Percentiles rank a stretch among this genome's conserved stretches.
Conservation (phyloP, 1,139 yeast genomes). For the Yamadazyma oceani region DNA sequence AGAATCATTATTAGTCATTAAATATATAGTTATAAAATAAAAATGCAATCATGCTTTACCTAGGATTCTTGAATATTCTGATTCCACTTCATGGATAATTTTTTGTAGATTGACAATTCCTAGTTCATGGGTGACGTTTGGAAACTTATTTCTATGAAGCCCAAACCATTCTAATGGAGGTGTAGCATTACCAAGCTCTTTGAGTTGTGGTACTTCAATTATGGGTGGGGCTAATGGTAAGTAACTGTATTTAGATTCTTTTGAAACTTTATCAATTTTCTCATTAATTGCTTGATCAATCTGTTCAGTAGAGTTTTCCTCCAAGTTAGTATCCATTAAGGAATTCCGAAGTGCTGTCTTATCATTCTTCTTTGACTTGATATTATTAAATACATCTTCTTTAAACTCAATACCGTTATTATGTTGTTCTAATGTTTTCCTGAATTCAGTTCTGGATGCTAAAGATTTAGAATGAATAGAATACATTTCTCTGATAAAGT, state of each 20-base stretch:
- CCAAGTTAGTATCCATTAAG: slow-evolving; percentile 19
- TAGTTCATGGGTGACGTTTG: slow-evolving; percentile 80
- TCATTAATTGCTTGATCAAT: slow-evolving; percentile 53
- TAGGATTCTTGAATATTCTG: slow-evolving; percentile 47
- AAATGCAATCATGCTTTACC: slow-evolving; percentile 30
- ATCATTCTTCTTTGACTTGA: slow-evolving; percentile 6
- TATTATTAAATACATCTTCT: slow-evolving; percentile 18
- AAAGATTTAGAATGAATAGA: slow-evolving; percentile 58
- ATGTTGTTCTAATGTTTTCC: slow-evolving; percentile 14
- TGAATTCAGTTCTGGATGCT: slow-evolving; percentile 36
- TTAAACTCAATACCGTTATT: slow-evolving; percentile 14
- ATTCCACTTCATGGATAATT: slow-evolving; percentile 62
- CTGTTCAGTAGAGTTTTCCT: slow-evolving; percentile 32
- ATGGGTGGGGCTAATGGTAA: slow-evolving; percentile 70
- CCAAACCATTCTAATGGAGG: slow-evolving; percentile 99
- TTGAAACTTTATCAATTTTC: slow-evolving; percentile 62
- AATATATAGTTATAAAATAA: not conserved
- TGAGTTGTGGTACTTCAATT: slow-evolving; percentile 85
- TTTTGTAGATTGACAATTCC: slow-evolving; percentile 74
- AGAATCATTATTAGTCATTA: slow-evolving; percentile 1
- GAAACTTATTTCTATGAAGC: slow-evolving; percentile 79
- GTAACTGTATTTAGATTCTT: slow-evolving; percentile 59
- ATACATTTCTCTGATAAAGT: slow-evolving; percentile 85
- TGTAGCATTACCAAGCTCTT: slow-evolving; percentile 93
- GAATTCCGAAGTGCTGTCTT: slow-evolving; percentile 16